phyloP scores from a whole-genome alignment of 2,329 filamentous ascomycete genomes.

The Huntiella moniliformis region DNA sequence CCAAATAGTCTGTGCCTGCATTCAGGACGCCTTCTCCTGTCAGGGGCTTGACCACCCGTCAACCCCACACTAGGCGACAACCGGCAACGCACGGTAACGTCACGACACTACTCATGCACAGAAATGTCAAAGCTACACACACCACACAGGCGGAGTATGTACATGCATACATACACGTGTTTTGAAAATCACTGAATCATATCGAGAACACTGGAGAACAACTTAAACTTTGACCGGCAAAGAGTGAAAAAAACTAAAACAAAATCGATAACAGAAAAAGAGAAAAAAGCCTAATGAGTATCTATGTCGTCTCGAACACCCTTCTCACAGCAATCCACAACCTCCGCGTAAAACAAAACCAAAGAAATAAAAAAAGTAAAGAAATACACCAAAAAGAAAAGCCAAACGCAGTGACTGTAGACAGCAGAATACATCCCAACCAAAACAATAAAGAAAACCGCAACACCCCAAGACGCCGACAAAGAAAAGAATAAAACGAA shows the following conservation, averaged over 20 bases:
- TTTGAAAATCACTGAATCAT: not conserved
- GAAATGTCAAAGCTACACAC: no score
- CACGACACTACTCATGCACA: no score
- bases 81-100: no score
- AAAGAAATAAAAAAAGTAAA: not conserved
- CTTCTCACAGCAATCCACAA: not conserved
- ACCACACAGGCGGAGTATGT: not conserved
- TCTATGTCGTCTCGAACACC: no score
- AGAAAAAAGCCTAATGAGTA: not conserved
- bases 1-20: no score
- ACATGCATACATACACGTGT: slow-evolving; percentile 14
- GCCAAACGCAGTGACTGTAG: slow-evolving; percentile 13
- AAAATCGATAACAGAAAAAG: not conserved
- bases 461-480: not conserved
- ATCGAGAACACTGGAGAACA: slow-evolving; percentile 14
- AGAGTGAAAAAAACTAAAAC: not conserved
- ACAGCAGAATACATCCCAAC: slow-evolving; percentile 6
- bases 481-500: not conserved
- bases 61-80: no score
- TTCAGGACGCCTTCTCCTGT: no score
- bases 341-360: not conserved
- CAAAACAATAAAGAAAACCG: not conserved
- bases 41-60: no score
- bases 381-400: not conserved
- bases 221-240: not conserved